Base-by-base conservation (phyloP, 148 eudicot species). In the Dianthus caryophyllus region DNA sequence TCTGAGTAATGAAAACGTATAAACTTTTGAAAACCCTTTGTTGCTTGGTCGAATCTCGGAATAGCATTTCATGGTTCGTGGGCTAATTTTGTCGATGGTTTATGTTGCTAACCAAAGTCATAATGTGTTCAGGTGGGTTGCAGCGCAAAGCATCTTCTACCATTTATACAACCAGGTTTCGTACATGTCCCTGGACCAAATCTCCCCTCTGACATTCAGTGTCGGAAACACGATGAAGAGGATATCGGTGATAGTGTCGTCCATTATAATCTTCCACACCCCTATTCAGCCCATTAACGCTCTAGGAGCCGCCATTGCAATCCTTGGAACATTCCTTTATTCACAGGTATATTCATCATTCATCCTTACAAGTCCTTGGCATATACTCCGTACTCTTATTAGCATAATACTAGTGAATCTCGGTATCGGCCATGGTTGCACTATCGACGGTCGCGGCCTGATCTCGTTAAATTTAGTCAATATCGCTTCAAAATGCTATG, bases 161-260 rank as follows among this genome's bases (percentile, higher is more conserved):
- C 90, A 86, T 79, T 69, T 86, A 63, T 86, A 86, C 67, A 86
- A 86, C 53, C 90, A 86, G 69, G 90, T 84, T 7, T 86, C 90
- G 7, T 86, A 86, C 81, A 86, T 86, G 90, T 86, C 90, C 4
- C 70, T 86, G 50, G 87, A 86, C 54, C 84, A 86, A 73, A 86
- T 86, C 51, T 84, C 90, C 50, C 90, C 90, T 14, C 70, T 86
- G 76, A 86, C 90, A 48, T 86, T 86, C 73, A 86, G 90, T 69
- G 71, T 86, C 53, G 90, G 90, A 17, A 86, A 86, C 70, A 86
- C 90, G 16, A 84, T 86, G 88, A 86, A 86, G 77, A 77, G 90
- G 61, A 84, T 86, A 65, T 81, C 88, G 0, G 88, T 86, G 51
- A 86, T 86, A 21, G 85, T 86, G 48, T 75, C 90, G 21, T 86